Conservation (phyloP, 2,329 filamentous ascomycete genomes). For the Arthrobotrys entomopaga region DNA sequence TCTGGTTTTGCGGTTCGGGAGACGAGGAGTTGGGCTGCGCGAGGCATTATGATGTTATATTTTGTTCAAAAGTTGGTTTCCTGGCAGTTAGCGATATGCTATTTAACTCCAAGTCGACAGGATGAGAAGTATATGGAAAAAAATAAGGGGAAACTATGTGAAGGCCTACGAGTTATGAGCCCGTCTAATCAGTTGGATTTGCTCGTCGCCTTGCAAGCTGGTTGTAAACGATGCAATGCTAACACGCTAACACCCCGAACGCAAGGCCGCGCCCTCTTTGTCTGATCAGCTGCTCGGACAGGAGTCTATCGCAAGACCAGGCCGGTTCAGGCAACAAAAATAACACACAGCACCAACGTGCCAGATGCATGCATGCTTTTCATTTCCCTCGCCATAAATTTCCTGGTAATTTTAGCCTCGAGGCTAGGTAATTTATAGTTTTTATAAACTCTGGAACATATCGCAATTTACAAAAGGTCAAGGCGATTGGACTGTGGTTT, state of each 20-base stretch:
- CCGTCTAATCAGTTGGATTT: conserved; percentile 1
- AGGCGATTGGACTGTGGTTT: background rate
- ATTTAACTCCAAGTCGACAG: conserved; percentile 3
- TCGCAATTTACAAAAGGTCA: background rate
- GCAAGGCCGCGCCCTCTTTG: background rate
- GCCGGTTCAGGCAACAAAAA: conserved; percentile 2
- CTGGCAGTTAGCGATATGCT: background rate
- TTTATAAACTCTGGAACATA: background rate
- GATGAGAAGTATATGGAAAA: background rate
- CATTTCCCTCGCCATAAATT: conserved; percentile 1
- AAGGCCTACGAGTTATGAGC: background rate
- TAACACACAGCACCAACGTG: background rate
- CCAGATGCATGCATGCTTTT: background rate
- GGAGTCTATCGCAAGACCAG: background rate
- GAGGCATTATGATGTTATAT: conserved; percentile 15
- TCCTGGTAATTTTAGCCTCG: background rate
- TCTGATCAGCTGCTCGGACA: background rate
- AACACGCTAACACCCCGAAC: background rate
- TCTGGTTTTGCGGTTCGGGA: conserved; percentile 35
- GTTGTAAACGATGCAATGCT: background rate
- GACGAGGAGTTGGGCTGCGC: conserved; percentile 22
- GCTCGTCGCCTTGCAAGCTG: background rate
- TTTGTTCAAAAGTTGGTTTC: conserved; percentile 4
- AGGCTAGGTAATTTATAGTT: background rate
- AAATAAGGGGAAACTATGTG: background rate